Evolutionary conservation across 257 asterid species (phyloP).

Genomic region (Ballota nigra): DNA sequence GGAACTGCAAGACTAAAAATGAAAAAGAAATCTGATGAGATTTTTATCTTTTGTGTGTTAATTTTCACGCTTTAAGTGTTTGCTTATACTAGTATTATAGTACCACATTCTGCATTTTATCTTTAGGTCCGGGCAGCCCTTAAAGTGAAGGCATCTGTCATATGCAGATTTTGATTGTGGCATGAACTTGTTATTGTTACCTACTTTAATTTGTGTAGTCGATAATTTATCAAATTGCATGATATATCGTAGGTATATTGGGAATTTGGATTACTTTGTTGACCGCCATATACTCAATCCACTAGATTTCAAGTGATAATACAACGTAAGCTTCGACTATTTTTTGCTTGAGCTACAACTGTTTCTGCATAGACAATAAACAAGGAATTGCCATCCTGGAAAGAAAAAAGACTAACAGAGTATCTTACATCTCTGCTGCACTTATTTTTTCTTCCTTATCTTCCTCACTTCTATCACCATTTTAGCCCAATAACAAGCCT

Average conservation of each 20-base stretch:
- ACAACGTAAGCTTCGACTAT: neutral
- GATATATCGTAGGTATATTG: neutral
- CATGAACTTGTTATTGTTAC: neutral
- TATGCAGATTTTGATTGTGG: too few species aligned
- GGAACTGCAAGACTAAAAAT: too few species aligned
- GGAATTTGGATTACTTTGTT: neutral
- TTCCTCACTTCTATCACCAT: constrained; percentile 43
- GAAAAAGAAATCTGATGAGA: too few species aligned
- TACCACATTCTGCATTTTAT: too few species aligned
- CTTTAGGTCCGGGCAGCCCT: too few species aligned
- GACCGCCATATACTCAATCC: neutral
- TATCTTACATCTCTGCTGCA: constrained; percentile 53
- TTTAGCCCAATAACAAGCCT: constrained; percentile 44
- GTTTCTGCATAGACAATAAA: constrained; percentile 25
- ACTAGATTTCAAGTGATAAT: neutral
- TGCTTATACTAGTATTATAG: too few species aligned
- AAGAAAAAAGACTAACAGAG: neutral
- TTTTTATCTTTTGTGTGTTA: too few species aligned
- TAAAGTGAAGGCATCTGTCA: too few species aligned
- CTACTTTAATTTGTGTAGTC: neutral
- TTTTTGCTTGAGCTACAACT: neutral
- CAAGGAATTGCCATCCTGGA: constrained; percentile 9
- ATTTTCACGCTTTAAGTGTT: too few species aligned
- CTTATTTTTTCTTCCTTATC: constrained; percentile 44
- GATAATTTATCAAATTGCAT: neutral